A percentile compares a stretch with the other conserved stretches of the same genome.
Conservation (phyloP, 2,329 filamentous ascomycete species). For the Pseudocercospora fuligena region DNA sequence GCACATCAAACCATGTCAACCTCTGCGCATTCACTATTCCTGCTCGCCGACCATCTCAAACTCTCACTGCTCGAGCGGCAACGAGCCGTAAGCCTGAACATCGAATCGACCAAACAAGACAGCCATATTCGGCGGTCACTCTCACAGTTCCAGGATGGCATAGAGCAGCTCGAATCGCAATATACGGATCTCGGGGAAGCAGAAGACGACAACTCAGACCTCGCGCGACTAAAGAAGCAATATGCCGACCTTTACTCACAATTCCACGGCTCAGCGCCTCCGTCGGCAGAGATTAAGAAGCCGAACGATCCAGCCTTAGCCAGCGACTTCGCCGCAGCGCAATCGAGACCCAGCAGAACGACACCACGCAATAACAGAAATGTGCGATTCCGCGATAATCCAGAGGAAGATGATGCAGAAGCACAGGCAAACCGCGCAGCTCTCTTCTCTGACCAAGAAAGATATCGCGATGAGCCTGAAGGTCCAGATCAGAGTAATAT, state of each 20-base stretch:
- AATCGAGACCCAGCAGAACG: constrained; percentile 48
- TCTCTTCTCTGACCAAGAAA: constrained; percentile 54
- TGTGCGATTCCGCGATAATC: constrained; percentile 82
- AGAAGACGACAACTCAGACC: constrained; percentile 57
- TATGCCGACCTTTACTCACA: constrained; percentile 77
- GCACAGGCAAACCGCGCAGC: constrained; percentile 60
- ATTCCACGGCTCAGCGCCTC: constrained; percentile 69
- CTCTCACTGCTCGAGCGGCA: constrained; percentile 91
- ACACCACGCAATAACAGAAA: constrained; percentile 29
- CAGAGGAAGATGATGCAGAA: constrained; percentile 48
- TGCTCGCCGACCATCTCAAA: constrained; percentile 96
- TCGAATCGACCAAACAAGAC: constrained; percentile 81
- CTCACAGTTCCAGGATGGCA: constrained; percentile 80
- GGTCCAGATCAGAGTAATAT: constrained; percentile 60
- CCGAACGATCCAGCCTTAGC: constrained; percentile 69
- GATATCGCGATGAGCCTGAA: constrained; percentile 72
- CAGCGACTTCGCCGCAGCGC: constrained; percentile 68
- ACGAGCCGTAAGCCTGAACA: constrained; percentile 78
- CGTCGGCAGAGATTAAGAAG: constrained; percentile 58
- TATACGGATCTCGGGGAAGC: constrained; percentile 69
- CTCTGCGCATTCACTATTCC: constrained; percentile 73
- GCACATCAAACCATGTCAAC: constrained; percentile 25
- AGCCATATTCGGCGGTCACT: constrained; percentile 87
- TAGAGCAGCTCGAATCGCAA: constrained; percentile 70
- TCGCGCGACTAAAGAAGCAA: constrained; percentile 72